Evolutionary conservation across 148 eudicot genomes (phyloP).

Genomic region (Hydrangea macrophylla): DNA sequence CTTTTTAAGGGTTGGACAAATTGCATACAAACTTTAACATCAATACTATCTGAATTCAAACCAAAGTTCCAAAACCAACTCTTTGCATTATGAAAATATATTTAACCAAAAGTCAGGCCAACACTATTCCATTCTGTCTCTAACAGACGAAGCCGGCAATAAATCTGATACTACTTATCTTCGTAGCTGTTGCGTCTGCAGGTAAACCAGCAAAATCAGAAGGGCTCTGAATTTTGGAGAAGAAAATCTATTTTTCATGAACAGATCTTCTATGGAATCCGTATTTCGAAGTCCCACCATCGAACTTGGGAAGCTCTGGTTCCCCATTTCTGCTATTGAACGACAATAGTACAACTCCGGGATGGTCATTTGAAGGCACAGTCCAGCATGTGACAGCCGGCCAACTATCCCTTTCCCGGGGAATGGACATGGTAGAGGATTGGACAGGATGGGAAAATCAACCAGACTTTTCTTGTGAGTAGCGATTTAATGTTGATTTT

Average conservation of each 20-base stretch:
- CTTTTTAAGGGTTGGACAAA: too few relatives aligned
- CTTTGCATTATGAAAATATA: too few relatives aligned
- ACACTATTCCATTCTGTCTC: too few relatives aligned
- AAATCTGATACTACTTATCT: not conserved
- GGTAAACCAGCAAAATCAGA: not conserved
- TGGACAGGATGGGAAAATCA: slow-evolving; percentile 25
- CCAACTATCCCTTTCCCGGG: not conserved
- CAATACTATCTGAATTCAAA: too few relatives aligned
- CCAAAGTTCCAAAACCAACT: too few relatives aligned
- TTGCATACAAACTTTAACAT: too few relatives aligned
- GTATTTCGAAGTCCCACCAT: slow-evolving; percentile 20
- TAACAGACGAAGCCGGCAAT: not conserved
- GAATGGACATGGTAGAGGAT: slow-evolving; percentile 19
- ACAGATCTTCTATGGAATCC: slow-evolving; percentile 23
- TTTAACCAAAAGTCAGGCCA: too few relatives aligned
- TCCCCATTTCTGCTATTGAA: slow-evolving; percentile 14
- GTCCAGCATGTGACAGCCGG: slow-evolving; percentile 15
- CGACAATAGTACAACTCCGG: slow-evolving; percentile 16
- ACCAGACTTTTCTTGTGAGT: slow-evolving; percentile 17
- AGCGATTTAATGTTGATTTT: not conserved
- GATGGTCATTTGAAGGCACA: slow-evolving; percentile 21
- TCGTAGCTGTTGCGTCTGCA: not conserved
- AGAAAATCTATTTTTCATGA: too few relatives aligned
- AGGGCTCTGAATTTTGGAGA: not conserved
- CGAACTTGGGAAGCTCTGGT: slow-evolving; percentile 10